Conservation (phyloP, 495 filamentous ascomycete genomes). For the Lasiosphaeria miniovina region DNA sequence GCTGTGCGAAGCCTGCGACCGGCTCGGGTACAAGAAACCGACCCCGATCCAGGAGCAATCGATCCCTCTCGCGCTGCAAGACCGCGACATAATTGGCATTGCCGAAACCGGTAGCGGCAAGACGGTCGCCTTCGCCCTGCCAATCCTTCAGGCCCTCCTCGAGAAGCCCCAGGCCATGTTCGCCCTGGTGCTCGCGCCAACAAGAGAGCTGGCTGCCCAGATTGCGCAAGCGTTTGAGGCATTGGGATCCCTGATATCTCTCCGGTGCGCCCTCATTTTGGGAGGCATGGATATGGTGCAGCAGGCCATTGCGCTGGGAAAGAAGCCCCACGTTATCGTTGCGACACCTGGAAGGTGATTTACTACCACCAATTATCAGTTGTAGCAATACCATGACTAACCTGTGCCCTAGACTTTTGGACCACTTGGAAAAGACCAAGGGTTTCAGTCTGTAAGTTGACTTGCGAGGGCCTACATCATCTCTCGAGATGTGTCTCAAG, state of each 20-base stretch:
- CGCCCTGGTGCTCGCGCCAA: constrained; percentile 81
- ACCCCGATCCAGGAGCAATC: constrained; percentile 74
- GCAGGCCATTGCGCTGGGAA: constrained; percentile 82
- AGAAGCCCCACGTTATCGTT: constrained; percentile 85
- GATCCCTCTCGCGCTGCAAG: constrained; percentile 77
- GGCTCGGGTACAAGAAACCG: constrained; percentile 77
- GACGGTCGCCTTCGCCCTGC: constrained; percentile 84
- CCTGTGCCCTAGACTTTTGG: constrained; percentile 56
- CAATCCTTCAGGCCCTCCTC: constrained; percentile 84
- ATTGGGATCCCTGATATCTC: constrained; percentile 76
- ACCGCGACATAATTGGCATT: constrained; percentile 84
- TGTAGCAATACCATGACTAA: constrained; percentile 12
- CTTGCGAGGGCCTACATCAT: too few species aligned
- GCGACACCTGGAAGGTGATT: constrained; percentile 69
- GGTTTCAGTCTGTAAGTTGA: constrained; percentile 71
- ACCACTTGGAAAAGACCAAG: constrained; percentile 95
- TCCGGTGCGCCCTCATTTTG: constrained; percentile 74
- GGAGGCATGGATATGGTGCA: constrained; percentile 95
- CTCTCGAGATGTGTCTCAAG: too few species aligned
- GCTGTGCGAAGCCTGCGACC: constrained; percentile 80
- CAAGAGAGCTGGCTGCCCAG: constrained; percentile 87
- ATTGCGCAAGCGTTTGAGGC: constrained; percentile 82
- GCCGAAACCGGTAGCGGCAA: constrained; percentile 96
- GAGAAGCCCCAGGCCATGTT: constrained; percentile 76
- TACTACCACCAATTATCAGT: neutral